Evolutionary conservation across 257 asterid species (phyloP).

Genomic region (Plantago ovata): DNA sequence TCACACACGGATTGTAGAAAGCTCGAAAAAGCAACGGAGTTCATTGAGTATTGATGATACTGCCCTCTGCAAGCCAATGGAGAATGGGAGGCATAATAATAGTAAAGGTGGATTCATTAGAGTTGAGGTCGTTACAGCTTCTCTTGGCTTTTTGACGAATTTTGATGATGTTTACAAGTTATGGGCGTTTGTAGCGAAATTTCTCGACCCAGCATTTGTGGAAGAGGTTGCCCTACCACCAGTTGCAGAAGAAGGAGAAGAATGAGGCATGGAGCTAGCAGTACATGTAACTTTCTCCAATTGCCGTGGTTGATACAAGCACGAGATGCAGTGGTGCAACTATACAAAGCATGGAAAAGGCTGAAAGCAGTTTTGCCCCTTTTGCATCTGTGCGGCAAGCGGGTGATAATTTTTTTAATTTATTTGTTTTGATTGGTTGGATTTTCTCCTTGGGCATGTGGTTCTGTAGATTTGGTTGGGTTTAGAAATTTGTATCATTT

Average conservation of each 20-base stretch:
- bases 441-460: conserved; percentile 21
- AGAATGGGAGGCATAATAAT: conserved; percentile 56
- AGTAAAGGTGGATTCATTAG: conserved; percentile 76
- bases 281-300: conserved; percentile 8
- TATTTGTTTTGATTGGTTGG: conserved; percentile 56
- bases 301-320: conserved; percentile 7
- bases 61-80: conserved; percentile 91
- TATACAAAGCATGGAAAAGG: background rate
- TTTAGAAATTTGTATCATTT: conserved; percentile 45
- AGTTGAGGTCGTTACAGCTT: conserved; percentile 97
- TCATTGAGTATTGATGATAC: conserved; percentile 62
- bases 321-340: conserved; percentile 23
- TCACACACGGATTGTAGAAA: conserved; percentile 67
- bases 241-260: conserved; percentile 68
- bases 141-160: conserved; percentile 80
- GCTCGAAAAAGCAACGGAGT: conserved; percentile 50
- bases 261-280: conserved; percentile 25
- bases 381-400: conserved; percentile 35
- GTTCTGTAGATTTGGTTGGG: conserved; percentile 43
- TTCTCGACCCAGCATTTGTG: conserved; percentile 76
- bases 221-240: conserved; percentile 71
- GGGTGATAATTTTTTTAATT: conserved; percentile 39
- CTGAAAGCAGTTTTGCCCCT: conserved; percentile 7
- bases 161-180: conserved; percentile 88
- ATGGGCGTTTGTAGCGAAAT: conserved; percentile 94